Evolutionary conservation across 768 basidiomycete genomes (phyloP).

Genomic region (Suillus lakei): DNA sequence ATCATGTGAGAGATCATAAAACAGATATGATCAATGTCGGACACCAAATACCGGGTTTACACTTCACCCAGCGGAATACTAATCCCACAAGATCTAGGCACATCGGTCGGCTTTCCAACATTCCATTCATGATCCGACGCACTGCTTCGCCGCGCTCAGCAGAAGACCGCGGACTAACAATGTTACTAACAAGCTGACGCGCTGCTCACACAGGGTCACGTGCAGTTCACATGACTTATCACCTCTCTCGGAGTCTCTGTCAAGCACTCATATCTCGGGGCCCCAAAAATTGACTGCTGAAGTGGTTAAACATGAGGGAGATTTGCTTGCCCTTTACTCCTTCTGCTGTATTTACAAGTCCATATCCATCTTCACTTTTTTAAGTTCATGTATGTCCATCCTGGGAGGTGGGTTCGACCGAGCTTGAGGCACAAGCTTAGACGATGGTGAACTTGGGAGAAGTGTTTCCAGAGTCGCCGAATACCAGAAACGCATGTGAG

Average conservation of each 20-base stretch:
- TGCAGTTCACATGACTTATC: not conserved
- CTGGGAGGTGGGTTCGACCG: not conserved
- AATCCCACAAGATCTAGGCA: not conserved
- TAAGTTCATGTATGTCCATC: not conserved
- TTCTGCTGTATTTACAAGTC: slow-evolving; percentile 48
- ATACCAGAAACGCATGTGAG: slow-evolving; percentile 43
- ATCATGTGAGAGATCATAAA: not conserved
- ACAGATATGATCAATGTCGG: not conserved
- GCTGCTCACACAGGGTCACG: not conserved
- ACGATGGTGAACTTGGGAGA: slow-evolving; percentile 63
- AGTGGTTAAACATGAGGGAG: slow-evolving; percentile 43
- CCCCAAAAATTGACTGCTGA: slow-evolving; percentile 34
- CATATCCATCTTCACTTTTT: not conserved
- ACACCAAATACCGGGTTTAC: not conserved
- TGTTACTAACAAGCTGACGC: no score
- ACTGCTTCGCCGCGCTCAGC: not conserved
- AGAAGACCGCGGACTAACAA: not conserved
- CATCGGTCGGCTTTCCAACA: not conserved
- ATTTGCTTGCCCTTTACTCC: slow-evolving; percentile 49
- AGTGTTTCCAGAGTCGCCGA: slow-evolving; percentile 71
- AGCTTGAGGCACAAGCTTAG: not conserved
- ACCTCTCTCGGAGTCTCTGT: no score
- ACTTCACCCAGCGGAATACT: not conserved
- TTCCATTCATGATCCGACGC: not conserved
- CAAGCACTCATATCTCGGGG: no score